phyloP scores from a whole-genome alignment of 805 yeast species.

The Starmerella vaccinii region DNA sequence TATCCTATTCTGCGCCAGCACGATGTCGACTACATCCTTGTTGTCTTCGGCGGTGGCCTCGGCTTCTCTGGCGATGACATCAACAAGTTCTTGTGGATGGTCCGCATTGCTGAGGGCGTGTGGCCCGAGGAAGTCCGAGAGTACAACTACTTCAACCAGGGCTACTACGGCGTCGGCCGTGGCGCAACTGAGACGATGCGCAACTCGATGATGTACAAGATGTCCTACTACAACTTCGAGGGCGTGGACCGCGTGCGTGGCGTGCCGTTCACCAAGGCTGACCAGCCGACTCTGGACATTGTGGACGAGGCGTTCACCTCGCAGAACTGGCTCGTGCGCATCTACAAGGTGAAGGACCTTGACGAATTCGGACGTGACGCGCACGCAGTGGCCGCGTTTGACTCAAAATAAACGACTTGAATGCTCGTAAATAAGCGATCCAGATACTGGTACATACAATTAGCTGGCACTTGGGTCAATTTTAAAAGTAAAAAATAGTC shows the following conservation, averaged over 20 bases:
- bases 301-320: slow-evolving; percentile 91
- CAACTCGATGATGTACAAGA: slow-evolving; percentile 84
- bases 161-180: slow-evolving; percentile 81
- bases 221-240: slow-evolving; percentile 79
- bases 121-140: slow-evolving; percentile 99
- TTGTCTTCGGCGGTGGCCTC: slow-evolving; percentile 85
- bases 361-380: slow-evolving; percentile 76
- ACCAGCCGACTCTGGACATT: slow-evolving; percentile 50
- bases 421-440: neutral
- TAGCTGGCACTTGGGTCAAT: too few species aligned
- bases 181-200: slow-evolving; percentile 77
- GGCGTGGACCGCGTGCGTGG: slow-evolving; percentile 76
- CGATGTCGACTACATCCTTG: slow-evolving; percentile 89
- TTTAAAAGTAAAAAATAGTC: too few species aligned
- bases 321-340: slow-evolving; percentile 93
- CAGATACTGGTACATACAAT: neutral
- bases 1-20: slow-evolving; percentile 80
- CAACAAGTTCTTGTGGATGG: slow-evolving; percentile 98
- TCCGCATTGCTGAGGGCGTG: slow-evolving; percentile 93
- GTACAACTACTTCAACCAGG: slow-evolving; percentile 71
- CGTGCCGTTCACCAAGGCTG: slow-evolving; percentile 50
- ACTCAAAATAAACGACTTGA: neutral
- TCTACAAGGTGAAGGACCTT: slow-evolving; percentile 79
- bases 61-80: slow-evolving; percentile 95
- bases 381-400: slow-evolving; percentile 16